phyloP scores from a whole-genome alignment of 2,329 filamentous ascomycete species.

The Alternaria brassicae region DNA sequence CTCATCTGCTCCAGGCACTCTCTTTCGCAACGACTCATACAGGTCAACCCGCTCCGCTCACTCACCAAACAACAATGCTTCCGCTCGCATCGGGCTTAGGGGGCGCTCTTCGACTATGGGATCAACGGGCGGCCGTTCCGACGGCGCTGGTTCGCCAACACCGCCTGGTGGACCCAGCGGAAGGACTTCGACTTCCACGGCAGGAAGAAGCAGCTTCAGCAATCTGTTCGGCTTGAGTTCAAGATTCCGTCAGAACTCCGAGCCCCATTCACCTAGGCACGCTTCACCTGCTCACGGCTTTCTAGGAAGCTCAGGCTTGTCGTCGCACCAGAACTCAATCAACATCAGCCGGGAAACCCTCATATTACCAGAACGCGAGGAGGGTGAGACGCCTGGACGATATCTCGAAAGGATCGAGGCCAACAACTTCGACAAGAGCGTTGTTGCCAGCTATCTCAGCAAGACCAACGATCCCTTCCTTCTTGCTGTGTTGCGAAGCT shows the following conservation, averaged over 20 bases:
- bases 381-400: constrained; percentile 88
- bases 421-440: constrained; percentile 75
- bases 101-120: constrained; percentile 90
- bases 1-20: constrained; percentile 52
- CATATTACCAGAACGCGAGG: constrained; percentile 77
- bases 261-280: constrained; percentile 67
- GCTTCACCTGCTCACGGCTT: constrained; percentile 66
- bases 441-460: constrained; percentile 83
- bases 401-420: constrained; percentile 87
- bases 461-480: constrained; percentile 88
- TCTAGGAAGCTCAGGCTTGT: constrained; percentile 72
- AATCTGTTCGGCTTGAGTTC: constrained; percentile 80
- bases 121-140: constrained; percentile 76
- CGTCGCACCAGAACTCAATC: constrained; percentile 83
- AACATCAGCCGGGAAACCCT: constrained; percentile 75
- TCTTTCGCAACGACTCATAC: constrained; percentile 67
- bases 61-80: constrained; percentile 64
- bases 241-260: constrained; percentile 81
- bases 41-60: constrained; percentile 70
- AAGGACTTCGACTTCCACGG: constrained; percentile 81
- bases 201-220: constrained; percentile 89
- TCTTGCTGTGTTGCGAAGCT: constrained; percentile 83
- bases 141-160: constrained; percentile 72
- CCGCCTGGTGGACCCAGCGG: constrained; percentile 52
- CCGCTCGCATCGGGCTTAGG: constrained; percentile 66